Percentiles rank a stretch among this genome's conserved stretches.
phyloP scores from a whole-genome alignment of 345 rosid genomes.

The Rhodamnia argentea region DNA sequence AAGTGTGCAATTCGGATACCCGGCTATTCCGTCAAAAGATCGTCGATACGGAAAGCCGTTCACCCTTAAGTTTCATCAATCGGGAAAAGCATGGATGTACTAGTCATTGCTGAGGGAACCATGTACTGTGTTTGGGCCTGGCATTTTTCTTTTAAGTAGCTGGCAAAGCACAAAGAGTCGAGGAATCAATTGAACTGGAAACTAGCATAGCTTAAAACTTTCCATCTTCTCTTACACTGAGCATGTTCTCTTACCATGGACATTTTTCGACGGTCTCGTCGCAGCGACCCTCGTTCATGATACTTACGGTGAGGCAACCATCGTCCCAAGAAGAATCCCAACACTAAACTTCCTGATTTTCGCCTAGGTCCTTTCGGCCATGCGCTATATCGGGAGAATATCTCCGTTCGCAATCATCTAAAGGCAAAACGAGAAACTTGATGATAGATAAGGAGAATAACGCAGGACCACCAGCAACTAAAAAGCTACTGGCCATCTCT shows the following conservation, averaged over 20 bases:
- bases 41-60: background rate
- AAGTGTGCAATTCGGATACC: background rate
- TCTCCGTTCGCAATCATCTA: background rate
- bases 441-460: background rate
- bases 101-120: background rate
- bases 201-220: background rate
- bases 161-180: background rate
- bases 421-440: background rate
- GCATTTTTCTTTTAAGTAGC: background rate
- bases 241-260: background rate
- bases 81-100: background rate
- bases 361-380: background rate
- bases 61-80: background rate
- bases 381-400: background rate
- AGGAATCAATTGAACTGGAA: background rate
- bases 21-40: background rate
- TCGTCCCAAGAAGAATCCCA: background rate
- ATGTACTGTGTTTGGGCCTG: background rate
- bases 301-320: too few species aligned
- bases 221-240: background rate
- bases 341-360: background rate
- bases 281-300: background rate
- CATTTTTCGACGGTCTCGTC: background rate
- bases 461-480: slow-evolving; percentile 8
- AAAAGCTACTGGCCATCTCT: background rate